Conservation (phyloP, 768 basidiomycete genomes). For the Hemileccinum rubropunctum region DNA sequence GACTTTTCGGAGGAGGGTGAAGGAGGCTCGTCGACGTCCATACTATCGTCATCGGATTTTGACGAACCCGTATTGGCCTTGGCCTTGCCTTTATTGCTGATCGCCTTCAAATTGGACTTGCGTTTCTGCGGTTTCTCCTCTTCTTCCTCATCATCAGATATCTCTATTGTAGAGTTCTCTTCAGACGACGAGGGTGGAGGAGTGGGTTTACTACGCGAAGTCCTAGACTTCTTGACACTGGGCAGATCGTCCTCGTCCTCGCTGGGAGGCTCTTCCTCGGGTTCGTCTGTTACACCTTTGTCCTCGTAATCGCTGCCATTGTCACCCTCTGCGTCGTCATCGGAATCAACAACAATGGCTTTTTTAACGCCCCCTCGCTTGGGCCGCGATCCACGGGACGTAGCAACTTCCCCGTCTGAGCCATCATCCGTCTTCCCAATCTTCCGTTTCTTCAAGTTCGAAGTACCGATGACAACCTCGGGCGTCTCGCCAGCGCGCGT, state of each 20-base stretch:
- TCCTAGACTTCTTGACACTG: constrained; percentile 21
- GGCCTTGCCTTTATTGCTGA: constrained; percentile 18
- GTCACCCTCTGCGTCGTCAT: constrained; percentile 43
- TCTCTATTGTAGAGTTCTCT: constrained; percentile 23
- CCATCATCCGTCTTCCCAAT: constrained; percentile 16
- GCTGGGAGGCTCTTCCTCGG: constrained; percentile 27
- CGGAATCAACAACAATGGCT: constrained; percentile 46
- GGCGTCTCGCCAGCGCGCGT: constrained; percentile 42
- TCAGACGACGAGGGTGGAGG: constrained; percentile 33
- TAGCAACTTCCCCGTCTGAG: constrained; percentile 35
- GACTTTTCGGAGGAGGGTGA: constrained; percentile 36
- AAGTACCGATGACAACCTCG: constrained; percentile 55
- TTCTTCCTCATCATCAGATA: constrained; percentile 25
- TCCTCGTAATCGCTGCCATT: constrained; percentile 32
- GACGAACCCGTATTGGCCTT: constrained; percentile 27
- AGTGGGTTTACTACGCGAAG: constrained; percentile 20
- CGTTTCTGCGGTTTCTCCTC: constrained; percentile 33
- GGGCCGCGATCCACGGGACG: constrained; percentile 34
- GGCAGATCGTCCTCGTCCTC: constrained; percentile 25
- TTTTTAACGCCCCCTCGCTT: constrained; percentile 38
- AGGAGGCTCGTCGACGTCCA: constrained; percentile 56
- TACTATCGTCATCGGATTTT: constrained; percentile 41
- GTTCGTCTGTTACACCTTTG: constrained; percentile 37
- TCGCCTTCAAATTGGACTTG: constrained; percentile 23
- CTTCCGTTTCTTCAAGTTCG: constrained; percentile 18